phyloP scores from a whole-genome alignment of 164 flowering plant genomes.

The Saururus chinensis region DNA sequence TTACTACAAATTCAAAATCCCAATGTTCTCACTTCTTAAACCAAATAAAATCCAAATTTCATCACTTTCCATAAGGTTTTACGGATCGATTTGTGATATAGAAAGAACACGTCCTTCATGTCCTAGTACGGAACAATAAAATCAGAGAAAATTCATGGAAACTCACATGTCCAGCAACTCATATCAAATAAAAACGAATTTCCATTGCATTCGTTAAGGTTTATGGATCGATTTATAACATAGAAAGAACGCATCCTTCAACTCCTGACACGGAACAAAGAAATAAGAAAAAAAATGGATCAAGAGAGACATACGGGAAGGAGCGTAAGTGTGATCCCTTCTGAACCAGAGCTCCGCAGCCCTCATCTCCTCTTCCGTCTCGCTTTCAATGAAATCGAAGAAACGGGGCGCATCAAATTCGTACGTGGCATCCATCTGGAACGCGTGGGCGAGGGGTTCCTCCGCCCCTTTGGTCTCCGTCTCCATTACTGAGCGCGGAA shows the following conservation, averaged over 20 bases:
- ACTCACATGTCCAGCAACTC: no score
- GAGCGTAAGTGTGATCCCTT: constrained; percentile 50
- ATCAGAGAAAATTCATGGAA: no score
- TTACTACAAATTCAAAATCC: no score
- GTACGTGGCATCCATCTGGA: constrained; percentile 52
- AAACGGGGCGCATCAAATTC: constrained; percentile 80
- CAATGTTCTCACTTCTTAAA: no score
- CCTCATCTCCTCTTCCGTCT: constrained; percentile 46
- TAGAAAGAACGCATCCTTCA: no score
- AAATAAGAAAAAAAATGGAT: not conserved
- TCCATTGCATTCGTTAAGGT: not conserved
- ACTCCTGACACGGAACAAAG: not conserved
- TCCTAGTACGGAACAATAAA: no score
- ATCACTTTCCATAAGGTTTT: no score
- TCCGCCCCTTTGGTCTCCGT: not conserved
- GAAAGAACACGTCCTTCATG: no score
- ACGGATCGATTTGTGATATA: no score
- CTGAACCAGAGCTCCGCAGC: constrained; percentile 83
- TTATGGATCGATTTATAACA: not conserved
- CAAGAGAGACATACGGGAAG: constrained; percentile 55
- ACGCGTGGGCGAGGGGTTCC: not conserved
- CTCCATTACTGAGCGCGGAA: not conserved
- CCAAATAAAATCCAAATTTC: no score
- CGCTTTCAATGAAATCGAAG: constrained; percentile 62
- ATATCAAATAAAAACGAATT: not conserved